Conservation (phyloP, 129 eudicot species). For the Arctium minus region DNA sequence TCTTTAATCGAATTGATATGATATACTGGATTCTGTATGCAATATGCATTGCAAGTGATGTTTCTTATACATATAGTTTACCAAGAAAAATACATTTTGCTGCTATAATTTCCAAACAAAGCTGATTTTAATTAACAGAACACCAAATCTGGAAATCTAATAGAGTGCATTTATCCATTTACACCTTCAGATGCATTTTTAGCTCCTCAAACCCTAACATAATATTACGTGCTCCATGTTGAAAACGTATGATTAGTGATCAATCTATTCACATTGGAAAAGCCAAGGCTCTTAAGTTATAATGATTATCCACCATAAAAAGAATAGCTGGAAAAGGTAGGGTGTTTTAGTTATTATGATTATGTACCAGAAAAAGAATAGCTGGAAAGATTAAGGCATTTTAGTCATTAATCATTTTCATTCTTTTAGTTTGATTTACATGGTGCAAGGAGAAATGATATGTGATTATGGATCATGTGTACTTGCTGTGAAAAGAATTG, state of each 20-base stretch:
- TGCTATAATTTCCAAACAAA: background rate
- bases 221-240: too few relatives aligned
- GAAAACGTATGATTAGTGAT: too few relatives aligned
- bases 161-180: too few relatives aligned
- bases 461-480: background rate
- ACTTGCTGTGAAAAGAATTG: background rate
- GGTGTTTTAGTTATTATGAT: background rate
- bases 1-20: background rate
- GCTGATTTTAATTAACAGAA: too few relatives aligned
- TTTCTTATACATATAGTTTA: background rate
- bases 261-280: too few relatives aligned
- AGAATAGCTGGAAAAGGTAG: background rate
- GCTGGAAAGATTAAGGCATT: background rate
- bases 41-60: conserved; percentile 2
- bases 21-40: background rate
- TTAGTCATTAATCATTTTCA: background rate
- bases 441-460: background rate
- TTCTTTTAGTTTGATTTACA: background rate
- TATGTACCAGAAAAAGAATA: background rate
- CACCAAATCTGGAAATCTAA: too few relatives aligned
- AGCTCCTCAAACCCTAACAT: too few relatives aligned
- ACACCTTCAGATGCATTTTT: too few relatives aligned
- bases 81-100: background rate
- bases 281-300: too few relatives aligned
- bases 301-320: background rate